A percentile compares a stretch with the other conserved stretches of the same genome.
Conservation (phyloP, 2,329 filamentous ascomycete genomes). For the Sordariomycetes sp. region DNA sequence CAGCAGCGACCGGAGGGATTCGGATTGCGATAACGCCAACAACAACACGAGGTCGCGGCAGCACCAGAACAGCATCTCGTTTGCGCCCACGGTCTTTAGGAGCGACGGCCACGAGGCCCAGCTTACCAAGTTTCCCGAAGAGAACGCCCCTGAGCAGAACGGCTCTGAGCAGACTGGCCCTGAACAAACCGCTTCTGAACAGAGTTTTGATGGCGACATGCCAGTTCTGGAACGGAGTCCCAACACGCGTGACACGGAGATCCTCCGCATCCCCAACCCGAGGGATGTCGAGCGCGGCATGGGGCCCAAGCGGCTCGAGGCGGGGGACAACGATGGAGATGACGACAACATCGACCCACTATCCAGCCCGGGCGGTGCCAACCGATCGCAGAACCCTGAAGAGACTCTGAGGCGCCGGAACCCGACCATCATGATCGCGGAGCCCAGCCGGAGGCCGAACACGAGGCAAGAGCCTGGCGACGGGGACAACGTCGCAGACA, state of each 20-base stretch:
- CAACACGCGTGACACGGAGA: slow-evolving; percentile 59
- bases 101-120: slow-evolving; percentile 41
- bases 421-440: slow-evolving; percentile 39
- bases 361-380: slow-evolving; percentile 10
- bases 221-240: slow-evolving; percentile 66
- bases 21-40: neutral
- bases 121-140: slow-evolving; percentile 28
- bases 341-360: slow-evolving; percentile 15
- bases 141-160: no score
- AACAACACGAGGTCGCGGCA: neutral
- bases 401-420: slow-evolving; percentile 36
- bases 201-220: neutral
- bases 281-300: slow-evolving; percentile 79
- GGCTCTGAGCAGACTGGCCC: slow-evolving; percentile 9
- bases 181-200: slow-evolving; percentile 14
- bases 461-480: neutral
- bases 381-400: slow-evolving; percentile 10
- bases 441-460: slow-evolving; percentile 31
- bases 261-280: slow-evolving; percentile 81
- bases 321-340: slow-evolving; percentile 15
- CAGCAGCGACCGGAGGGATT: neutral
- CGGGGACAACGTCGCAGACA: slow-evolving; percentile 23
- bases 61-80: slow-evolving; percentile 36
- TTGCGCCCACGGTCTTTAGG: slow-evolving; percentile 51
- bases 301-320: slow-evolving; percentile 42